Evolutionary conservation across 2,329 filamentous ascomycete species (phyloP).

Genomic region (Ophiostoma sp.): DNA sequence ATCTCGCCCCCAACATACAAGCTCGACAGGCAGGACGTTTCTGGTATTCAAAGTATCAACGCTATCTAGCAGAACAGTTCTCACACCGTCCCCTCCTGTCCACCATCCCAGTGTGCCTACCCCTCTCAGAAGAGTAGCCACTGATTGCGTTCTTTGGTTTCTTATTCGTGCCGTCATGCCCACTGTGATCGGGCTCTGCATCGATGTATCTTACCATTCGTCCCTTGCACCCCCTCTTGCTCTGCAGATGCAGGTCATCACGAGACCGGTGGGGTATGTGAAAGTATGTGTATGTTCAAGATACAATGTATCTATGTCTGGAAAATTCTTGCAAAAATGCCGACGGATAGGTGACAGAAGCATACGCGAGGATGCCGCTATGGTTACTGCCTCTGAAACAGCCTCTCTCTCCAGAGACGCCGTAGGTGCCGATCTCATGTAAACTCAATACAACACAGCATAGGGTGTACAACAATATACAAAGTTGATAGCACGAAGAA

Average conservation of each 20-base stretch:
- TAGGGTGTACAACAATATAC: background rate
- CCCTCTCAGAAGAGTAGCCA: background rate
- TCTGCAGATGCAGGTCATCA: slow-evolving; percentile 19
- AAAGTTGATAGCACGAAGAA: background rate
- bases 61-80: background rate
- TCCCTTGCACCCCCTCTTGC: slow-evolving; percentile 6
- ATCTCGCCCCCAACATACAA: background rate
- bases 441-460: background rate
- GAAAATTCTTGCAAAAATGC: too few relatives aligned
- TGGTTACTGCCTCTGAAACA: too few relatives aligned
- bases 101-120: background rate
- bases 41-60: too few relatives aligned
- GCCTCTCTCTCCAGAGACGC: too few relatives aligned
- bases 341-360: too few relatives aligned
- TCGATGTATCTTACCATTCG: background rate
- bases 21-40: too few relatives aligned
- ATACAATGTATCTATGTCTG: background rate
- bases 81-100: background rate
- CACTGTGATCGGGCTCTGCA: background rate
- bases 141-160: background rate
- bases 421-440: too few relatives aligned
- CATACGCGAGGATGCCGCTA: too few relatives aligned
- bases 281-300: background rate
- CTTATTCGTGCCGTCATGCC: background rate
- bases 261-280: slow-evolving; percentile 20